A percentile compares a stretch with the other conserved stretches of the same genome.
These are phyloP conservation scores for Boletus subcaerulescens DNA, from an alignment of 768 basidiomycete species.

Conservation along the genomic window DNA sequence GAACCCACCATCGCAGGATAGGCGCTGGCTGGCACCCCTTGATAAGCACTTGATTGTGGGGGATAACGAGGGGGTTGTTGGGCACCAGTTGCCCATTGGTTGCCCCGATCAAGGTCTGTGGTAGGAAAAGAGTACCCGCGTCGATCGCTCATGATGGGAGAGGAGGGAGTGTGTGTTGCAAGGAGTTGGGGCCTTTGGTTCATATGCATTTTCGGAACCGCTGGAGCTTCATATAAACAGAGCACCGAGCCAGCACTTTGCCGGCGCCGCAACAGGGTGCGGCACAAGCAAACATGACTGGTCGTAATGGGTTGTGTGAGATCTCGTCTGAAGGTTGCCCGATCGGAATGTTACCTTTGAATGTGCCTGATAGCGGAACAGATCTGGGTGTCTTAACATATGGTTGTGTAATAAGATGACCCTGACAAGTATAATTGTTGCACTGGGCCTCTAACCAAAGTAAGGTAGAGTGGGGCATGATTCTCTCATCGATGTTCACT, in stretches of 20 bases:
- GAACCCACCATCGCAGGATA: constrained; percentile 18
- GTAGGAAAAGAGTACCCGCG: constrained; percentile 29
- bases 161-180: constrained; percentile 5
- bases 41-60: constrained; percentile 21
- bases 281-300: constrained; percentile 29
- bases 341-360: constrained; percentile 22
- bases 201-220: constrained; percentile 36
- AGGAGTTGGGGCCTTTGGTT: constrained; percentile 22
- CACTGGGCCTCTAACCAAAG: constrained; percentile 31
- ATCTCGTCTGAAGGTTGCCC: constrained; percentile 27
- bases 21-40: constrained; percentile 10
- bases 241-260: constrained; percentile 27
- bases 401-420: constrained; percentile 17
- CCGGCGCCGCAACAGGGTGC: constrained; percentile 32
- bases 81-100: constrained; percentile 23
- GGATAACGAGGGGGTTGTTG: constrained; percentile 26
- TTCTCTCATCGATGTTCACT: constrained; percentile 19
- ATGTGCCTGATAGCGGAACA: constrained; percentile 33
- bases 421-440: constrained; percentile 25
- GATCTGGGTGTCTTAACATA: constrained; percentile 22
- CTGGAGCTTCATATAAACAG: constrained; percentile 25
- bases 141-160: constrained; percentile 26
- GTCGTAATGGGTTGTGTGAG: constrained; percentile 28
- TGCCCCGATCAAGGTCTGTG: constrained; percentile 13
- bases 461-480: constrained; percentile 18